These are phyloP conservation scores for Cyanidiococcus yangmingshanensis DNA, from an alignment of 23 red algal species.

Conservation along the genomic window DNA sequence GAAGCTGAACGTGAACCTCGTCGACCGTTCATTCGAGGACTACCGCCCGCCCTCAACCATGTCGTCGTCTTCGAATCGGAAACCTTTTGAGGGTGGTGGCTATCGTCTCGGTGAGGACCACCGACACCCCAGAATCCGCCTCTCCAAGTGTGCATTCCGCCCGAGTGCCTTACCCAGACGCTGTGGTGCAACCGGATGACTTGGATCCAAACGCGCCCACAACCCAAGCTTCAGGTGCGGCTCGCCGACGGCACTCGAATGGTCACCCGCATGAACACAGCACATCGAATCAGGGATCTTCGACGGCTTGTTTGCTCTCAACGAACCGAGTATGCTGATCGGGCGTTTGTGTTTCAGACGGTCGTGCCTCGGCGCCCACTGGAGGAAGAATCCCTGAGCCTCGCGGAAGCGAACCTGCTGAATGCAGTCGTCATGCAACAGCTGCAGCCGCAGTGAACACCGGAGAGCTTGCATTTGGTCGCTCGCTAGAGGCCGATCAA, in stretches of 20 bases:
- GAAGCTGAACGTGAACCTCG: constrained; percentile 70
- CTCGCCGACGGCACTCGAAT: constrained; percentile 75
- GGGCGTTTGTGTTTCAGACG: constrained; percentile 49
- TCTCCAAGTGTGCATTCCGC: too few species aligned
- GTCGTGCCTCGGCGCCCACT: constrained; percentile 66
- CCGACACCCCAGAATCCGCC: too few species aligned
- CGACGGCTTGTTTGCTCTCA: constrained; percentile 30
- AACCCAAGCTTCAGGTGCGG: constrained; percentile 49
- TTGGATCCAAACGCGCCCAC: constrained; percentile 36
- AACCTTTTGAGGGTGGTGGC: constrained; percentile 70
- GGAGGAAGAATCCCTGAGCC: constrained; percentile 42
- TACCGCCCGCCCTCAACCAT: constrained; percentile 43
- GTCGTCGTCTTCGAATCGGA: constrained; percentile 17
- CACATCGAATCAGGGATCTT: constrained; percentile 67
- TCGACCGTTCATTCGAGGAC: constrained; percentile 59
- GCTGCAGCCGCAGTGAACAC: not conserved
- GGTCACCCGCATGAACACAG: constrained; percentile 56
- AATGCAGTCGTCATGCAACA: constrained; percentile 71
- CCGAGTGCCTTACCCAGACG: too few species aligned
- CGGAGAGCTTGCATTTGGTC: too few species aligned
- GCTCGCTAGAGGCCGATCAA: too few species aligned
- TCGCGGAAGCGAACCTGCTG: constrained; percentile 72
- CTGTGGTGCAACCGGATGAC: constrained; percentile 36
- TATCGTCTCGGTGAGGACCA: constrained; percentile 44
- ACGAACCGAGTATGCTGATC: not conserved